Evolutionary conservation across 1,284 basidiomycete species (phyloP), one percentile per base, ranked within the genome.

Genomic region (Apiotrichum gamsii): DNA sequence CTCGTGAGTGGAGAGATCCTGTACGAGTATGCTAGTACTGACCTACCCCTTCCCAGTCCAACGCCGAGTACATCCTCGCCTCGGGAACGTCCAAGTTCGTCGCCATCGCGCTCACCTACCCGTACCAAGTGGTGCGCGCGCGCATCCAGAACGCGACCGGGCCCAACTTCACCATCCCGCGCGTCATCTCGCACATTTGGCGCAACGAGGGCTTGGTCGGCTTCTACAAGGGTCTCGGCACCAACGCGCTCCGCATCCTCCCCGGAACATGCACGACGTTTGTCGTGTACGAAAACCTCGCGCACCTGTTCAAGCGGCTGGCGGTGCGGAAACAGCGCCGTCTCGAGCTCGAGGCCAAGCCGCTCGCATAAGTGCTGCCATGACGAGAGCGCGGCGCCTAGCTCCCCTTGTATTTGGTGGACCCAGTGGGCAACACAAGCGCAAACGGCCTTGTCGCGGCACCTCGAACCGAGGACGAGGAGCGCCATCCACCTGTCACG

Each of bases 261-360:
- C 94, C 94, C 0, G 94, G 94, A 18, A 98, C 94, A 1, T 97
- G 94, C 68, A 88, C 96, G 40, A 97, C 94, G 2, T 96, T 98
- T 64, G 94, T 98, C 31, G 91, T 96, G 16, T 98, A 97, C 67
- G 95, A 97, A 72, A 96, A 97, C 62, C 67, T 94, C 43, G 87
- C 87, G 0, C 91, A 87, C 88, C 66, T 86, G 23, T 75, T 91
- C 49, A 76, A 84, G 57, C 79, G 56, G 11, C 38, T 67, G 15
- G 72, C 70, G 8, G 41, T 56, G 6, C 52, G 47, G 39, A 41
- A 57, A 47, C 47, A 56, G 31, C 49, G 44, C 41, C 42, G 25
- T 19, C 4, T 31, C 38, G 33, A 45, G 33, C 14, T 39, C 15
- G 43, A 51, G 33, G 28, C 13, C 11, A 6, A 11, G 11, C 25